Evolutionary conservation across 2,329 filamentous ascomycete species (phyloP), one percentile per base, ranked within the genome.

Genomic region (Coniochaeta hoffmannii): DNA sequence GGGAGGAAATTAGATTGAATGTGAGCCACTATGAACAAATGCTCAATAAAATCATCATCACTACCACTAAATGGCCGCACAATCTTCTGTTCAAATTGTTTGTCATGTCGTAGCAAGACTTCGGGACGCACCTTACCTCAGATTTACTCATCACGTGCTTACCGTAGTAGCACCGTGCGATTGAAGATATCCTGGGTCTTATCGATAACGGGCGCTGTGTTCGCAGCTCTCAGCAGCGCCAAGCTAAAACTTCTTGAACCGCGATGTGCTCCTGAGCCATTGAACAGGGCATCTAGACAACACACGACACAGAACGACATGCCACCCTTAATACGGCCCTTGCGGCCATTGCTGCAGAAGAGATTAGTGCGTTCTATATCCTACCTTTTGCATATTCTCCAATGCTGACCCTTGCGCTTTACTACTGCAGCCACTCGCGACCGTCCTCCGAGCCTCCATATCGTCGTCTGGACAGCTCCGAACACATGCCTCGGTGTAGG

Each of bases 251-350:
- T 46, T 54, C 26, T 52, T 44, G 49, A 50, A 30, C 50, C 36
- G 28, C 49, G 32, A 52, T 41, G 22, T 35, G 31, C 19, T 32
- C 55, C 50, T 53, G 36, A 22, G 8, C 53, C 4, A n/a, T 10
- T 38, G 12, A 46, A 59, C 53, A 55, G n/a, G 51, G 58, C 57
- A 52, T 54, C 26, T 28, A 50, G 34, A 53, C 41, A 35, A 35
- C 57, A 56, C 57, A 56, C 52, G 53, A 61, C 64, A 65, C 64
- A 63, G 57, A 71, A 71, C 67, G 68, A 64, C 57, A 58, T 65
- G 55, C 65, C 66, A 53, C 65, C 68, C 59, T 65, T 71, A 69
- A 61, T 71, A 69, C 62, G 68, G 63, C 67, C 69, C 56, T 57
- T 68, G 49, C 66, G 66, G 65, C 63, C 63, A 49, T 58, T 66